phyloP scores from a whole-genome alignment of 2,329 filamentous ascomycete genomes.

The Xylaria sp. region DNA sequence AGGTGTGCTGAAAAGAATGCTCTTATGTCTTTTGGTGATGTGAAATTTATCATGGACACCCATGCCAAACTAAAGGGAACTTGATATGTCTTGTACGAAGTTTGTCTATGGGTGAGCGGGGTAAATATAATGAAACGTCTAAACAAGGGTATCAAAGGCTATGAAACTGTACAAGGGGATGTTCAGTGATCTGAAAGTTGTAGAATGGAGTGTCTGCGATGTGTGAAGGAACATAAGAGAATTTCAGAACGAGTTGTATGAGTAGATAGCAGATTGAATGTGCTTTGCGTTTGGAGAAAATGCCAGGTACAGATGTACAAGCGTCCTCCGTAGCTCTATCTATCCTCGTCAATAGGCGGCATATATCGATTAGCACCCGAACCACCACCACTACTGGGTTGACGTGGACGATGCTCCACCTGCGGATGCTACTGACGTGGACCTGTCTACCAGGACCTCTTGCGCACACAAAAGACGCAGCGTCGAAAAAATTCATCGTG shows the following conservation, averaged over 20 bases:
- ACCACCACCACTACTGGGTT: conserved; percentile 1
- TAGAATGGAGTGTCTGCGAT: neutral
- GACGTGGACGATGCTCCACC: conserved; percentile 17
- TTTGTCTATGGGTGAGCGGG: conserved; percentile 16
- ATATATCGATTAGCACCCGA: neutral
- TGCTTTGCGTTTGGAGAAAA: neutral
- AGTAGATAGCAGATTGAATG: neutral
- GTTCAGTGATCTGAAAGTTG: conserved; percentile 11
- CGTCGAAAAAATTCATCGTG: neutral
- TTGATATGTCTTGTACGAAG: conserved; percentile 6
- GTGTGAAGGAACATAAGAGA: neutral
- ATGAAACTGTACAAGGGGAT: conserved; percentile 19
- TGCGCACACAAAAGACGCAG: conserved; percentile 2
- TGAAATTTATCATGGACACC: neutral
- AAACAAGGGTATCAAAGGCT: conserved; percentile 37
- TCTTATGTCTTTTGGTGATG: conserved; percentile 10
- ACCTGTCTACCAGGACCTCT: conserved; percentile 11
- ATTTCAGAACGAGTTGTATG: neutral
- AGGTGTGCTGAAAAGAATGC: neutral
- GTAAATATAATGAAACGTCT: conserved; percentile 1
- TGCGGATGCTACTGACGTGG: conserved; percentile 22
- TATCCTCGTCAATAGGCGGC: neutral
- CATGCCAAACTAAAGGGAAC: neutral
- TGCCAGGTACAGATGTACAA: neutral
- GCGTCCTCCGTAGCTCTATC: neutral